Percentiles rank a stretch among this genome's conserved stretches.
Evolutionary conservation across 768 basidiomycete genomes (phyloP).

Genomic region (Russula virescens): DNA sequence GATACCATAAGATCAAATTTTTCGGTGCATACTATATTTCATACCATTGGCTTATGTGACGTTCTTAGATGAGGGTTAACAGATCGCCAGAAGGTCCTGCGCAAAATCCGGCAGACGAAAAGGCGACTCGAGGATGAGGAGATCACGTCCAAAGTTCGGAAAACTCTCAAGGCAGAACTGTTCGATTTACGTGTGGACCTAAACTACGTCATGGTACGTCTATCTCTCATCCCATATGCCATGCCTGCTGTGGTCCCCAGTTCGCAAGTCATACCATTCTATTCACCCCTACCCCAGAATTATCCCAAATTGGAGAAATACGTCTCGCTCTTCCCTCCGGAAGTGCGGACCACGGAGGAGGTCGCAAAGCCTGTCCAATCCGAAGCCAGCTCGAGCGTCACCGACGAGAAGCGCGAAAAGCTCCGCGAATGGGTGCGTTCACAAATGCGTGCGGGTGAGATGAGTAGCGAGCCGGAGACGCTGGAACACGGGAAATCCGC

Average conservation of each 20-base stretch:
- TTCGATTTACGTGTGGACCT: constrained; percentile 73
- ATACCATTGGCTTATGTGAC: not conserved
- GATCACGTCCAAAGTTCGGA: constrained; percentile 34
- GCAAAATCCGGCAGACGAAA: constrained; percentile 70
- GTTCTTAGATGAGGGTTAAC: not conserved
- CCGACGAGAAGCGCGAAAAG: constrained; percentile 49
- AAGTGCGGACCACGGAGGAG: constrained; percentile 37
- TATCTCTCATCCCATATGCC: not conserved
- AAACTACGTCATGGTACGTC: constrained; percentile 77
- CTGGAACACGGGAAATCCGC: constrained; percentile 7
- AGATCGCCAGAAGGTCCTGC: constrained; percentile 85
- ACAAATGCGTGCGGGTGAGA: constrained; percentile 54
- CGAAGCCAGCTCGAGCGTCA: constrained; percentile 26
- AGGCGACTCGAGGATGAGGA: constrained; percentile 41
- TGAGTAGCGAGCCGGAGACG: constrained; percentile 57
- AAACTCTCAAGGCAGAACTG: constrained; percentile 43
- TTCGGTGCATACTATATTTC: constrained; percentile 55
- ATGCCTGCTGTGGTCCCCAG: not conserved
- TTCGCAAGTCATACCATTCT: not conserved
- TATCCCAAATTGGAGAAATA: constrained; percentile 86
- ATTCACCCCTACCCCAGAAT: constrained; percentile 47
- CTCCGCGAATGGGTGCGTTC: constrained; percentile 53
- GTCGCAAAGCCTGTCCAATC: constrained; percentile 15
- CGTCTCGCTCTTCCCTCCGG: constrained; percentile 82
- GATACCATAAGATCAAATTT: constrained; percentile 91